Evolutionary conservation across 2,329 filamentous ascomycete species (phyloP).

Genomic region (Paramyrothecium sp.): DNA sequence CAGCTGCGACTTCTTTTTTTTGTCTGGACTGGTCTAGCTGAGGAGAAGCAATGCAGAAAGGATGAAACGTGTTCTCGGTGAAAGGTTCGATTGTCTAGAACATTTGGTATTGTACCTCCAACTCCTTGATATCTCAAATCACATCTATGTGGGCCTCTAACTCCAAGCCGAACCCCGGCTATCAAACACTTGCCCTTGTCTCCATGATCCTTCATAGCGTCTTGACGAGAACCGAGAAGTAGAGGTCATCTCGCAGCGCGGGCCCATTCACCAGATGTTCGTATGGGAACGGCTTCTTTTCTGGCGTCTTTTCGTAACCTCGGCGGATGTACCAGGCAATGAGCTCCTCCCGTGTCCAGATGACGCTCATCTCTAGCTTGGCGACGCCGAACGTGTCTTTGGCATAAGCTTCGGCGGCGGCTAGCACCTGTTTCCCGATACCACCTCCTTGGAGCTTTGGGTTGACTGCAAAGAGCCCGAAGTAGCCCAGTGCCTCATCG

Average conservation of each 20-base stretch:
- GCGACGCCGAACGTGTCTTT: slow-evolving; percentile 26
- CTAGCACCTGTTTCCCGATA: slow-evolving; percentile 39
- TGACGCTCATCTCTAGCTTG: slow-evolving; percentile 42
- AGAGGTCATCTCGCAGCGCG: slow-evolving; percentile 40
- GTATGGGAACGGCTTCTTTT: slow-evolving; percentile 41
- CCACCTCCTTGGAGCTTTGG: slow-evolving; percentile 40
- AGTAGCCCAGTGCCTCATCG: slow-evolving; percentile 31
- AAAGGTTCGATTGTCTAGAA: too few species aligned
- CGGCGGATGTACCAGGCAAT: slow-evolving; percentile 43
- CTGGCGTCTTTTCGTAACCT: slow-evolving; percentile 38
- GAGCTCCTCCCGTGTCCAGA: slow-evolving; percentile 40
- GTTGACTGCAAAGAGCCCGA: slow-evolving; percentile 48
- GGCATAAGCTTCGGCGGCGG: slow-evolving; percentile 37
- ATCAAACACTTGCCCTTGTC: background rate
- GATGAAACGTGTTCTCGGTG: too few species aligned
- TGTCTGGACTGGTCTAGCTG: too few species aligned
- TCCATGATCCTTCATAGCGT: slow-evolving; percentile 18
- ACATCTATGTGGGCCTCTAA: too few species aligned
- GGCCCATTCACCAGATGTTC: slow-evolving; percentile 30
- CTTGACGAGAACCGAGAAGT: slow-evolving; percentile 41
- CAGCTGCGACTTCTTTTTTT: too few species aligned
- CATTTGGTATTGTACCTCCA: too few species aligned
- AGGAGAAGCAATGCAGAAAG: too few species aligned
- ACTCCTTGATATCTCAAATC: too few species aligned
- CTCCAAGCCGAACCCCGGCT: too few species aligned